Conservation (phyloP, 441 rosid species). For the Geranium incanum region DNA sequence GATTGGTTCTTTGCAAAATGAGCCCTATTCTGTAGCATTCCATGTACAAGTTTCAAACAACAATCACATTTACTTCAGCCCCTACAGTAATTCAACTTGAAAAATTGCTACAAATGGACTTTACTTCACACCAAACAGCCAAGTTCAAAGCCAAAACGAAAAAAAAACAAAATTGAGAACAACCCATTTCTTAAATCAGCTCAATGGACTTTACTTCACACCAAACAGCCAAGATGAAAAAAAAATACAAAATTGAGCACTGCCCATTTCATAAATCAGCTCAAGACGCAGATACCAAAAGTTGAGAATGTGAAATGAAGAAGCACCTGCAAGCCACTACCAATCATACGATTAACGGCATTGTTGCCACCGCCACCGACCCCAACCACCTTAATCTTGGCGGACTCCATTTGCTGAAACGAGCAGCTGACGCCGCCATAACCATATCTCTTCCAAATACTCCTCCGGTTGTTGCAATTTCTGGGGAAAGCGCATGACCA, state of each 20-base stretch:
- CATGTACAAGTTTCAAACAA: background rate
- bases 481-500: slow-evolving; percentile 5
- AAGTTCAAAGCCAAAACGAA: too few species aligned
- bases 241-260: background rate
- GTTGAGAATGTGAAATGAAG: background rate
- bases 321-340: slow-evolving; percentile 75
- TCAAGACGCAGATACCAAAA: background rate
- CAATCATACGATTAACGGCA: slow-evolving; percentile 96
- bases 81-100: background rate
- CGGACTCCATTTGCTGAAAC: slow-evolving; percentile 61
- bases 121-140: background rate
- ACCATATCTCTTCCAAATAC: slow-evolving; percentile 26
- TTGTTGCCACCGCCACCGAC: slow-evolving; percentile 98
- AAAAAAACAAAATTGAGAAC: too few species aligned
- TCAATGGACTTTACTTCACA: background rate
- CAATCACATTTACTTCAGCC: background rate
- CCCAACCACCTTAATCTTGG: slow-evolving; percentile 86
- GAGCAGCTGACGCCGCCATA: slow-evolving; percentile 44
- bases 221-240: background rate
- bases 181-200: too few species aligned
- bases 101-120: background rate
- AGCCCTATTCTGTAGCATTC: background rate
- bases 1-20: background rate
- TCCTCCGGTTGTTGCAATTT: slow-evolving; percentile 12
- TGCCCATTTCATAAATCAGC: background rate